These are phyloP conservation scores for Neurospora africana DNA, from an alignment of 495 filamentous ascomycete species.

Conservation along the genomic window DNA sequence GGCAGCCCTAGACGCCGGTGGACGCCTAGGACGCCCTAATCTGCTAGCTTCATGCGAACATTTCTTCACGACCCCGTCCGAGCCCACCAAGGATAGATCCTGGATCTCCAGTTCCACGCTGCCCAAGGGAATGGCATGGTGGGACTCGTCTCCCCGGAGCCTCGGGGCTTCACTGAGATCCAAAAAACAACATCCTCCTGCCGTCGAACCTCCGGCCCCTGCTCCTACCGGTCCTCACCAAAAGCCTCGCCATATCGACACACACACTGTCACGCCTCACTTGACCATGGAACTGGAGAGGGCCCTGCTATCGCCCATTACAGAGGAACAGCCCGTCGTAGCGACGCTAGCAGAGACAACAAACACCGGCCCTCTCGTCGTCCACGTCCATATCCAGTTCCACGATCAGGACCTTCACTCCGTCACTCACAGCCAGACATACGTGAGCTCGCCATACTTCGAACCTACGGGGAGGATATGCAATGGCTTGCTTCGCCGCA, in stretches of 20 bases:
- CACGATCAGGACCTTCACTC: conserved; percentile 31
- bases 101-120: background rate
- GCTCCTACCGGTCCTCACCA: background rate
- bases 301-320: conserved; percentile 14
- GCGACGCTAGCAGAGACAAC: background rate
- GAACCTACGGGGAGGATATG: conserved; percentile 29
- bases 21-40: background rate
- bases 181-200: conserved; percentile 8
- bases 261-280: background rate
- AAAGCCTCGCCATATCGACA: conserved; percentile 1
- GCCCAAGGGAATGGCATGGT: conserved; percentile 18
- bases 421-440: conserved; percentile 25
- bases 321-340: conserved; percentile 11
- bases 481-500: conserved; percentile 32
- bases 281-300: conserved; percentile 16
- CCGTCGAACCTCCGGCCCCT: conserved; percentile 12
- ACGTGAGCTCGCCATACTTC: conserved; percentile 29
- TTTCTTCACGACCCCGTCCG: conserved; percentile 1
- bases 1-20: background rate
- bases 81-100: background rate
- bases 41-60: background rate
- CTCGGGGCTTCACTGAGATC: conserved; percentile 4
- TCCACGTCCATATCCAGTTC: conserved; percentile 36
- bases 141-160: conserved; percentile 15
- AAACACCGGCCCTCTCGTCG: conserved; percentile 9